A percentile compares a stretch with the other conserved stretches of the same genome.
phyloP scores from a whole-genome alignment of 2,329 filamentous ascomycete genomes.

The Alternaria postmessia region DNA sequence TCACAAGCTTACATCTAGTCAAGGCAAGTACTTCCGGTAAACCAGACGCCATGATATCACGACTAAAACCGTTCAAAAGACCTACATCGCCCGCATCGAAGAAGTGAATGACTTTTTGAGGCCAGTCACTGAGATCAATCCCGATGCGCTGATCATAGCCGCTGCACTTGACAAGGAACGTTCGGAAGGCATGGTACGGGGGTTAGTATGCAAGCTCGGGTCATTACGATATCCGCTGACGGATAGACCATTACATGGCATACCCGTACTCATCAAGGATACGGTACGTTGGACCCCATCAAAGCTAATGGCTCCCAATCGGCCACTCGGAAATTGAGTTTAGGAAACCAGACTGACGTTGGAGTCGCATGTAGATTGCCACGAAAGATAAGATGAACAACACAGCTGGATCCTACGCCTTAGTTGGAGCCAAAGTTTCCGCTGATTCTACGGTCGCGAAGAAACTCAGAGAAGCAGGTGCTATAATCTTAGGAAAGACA shows the following conservation, averaged over 20 bases:
- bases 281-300: constrained; percentile 7
- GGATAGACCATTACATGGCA: constrained; percentile 70
- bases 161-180: constrained; percentile 68
- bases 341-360: not conserved
- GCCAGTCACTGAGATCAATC: constrained; percentile 69
- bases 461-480: constrained; percentile 69
- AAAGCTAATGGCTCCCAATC: too few species aligned
- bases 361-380: constrained; percentile 30
- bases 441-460: constrained; percentile 72
- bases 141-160: constrained; percentile 71
- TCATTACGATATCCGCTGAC: not conserved
- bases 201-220: constrained; percentile 34
- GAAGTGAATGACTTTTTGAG: not conserved
- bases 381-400: constrained; percentile 76
- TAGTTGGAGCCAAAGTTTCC: constrained; percentile 71
- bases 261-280: constrained; percentile 79
- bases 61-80: not conserved
- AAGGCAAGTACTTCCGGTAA: not conserved
- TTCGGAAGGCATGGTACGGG: constrained; percentile 62
- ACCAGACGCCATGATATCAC: too few species aligned
- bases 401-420: constrained; percentile 73
- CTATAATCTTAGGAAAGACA: constrained; percentile 73
- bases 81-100: not conserved
- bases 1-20: not conserved
- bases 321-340: too few species aligned